Evolutionary conservation across 768 basidiomycete genomes (phyloP).

Genomic region (Lactifluus hygrophoroides): DNA sequence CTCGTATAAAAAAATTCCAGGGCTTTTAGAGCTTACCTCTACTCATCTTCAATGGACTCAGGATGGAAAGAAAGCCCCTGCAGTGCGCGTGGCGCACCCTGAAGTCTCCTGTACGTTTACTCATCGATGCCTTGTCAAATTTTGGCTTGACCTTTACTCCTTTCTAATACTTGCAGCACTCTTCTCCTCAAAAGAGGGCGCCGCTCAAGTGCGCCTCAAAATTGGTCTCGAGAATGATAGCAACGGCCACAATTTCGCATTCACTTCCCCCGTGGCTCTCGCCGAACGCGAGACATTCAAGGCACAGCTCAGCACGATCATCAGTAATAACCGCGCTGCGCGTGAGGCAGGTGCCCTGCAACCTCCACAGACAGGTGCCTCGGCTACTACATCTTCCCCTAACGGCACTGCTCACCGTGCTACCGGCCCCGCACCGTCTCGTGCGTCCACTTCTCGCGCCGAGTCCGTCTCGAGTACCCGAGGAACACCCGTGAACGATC

Average conservation of each 20-base stretch:
- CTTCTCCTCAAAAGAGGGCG: constrained; percentile 80
- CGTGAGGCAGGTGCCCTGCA: constrained; percentile 13
- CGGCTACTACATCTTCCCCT: constrained; percentile 24
- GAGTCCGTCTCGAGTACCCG: constrained; percentile 48
- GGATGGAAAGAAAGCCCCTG: constrained; percentile 55
- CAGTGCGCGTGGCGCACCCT: constrained; percentile 51
- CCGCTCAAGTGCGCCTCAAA: constrained; percentile 71
- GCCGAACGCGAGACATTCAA: constrained; percentile 79
- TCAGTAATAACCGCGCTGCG: constrained; percentile 55
- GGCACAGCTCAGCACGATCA: constrained; percentile 64
- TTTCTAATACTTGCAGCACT: constrained; percentile 39
- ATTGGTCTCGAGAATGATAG: constrained; percentile 61
- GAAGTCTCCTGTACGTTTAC: constrained; percentile 46
- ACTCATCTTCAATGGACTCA: constrained; percentile 73
- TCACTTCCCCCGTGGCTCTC: constrained; percentile 58
- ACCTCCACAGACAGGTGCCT: constrained; percentile 14
- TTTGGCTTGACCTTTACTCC: not conserved
- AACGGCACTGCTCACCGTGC: constrained; percentile 21
- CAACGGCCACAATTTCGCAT: constrained; percentile 75
- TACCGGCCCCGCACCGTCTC: constrained; percentile 30
- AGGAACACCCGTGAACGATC: constrained; percentile 51
- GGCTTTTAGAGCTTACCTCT: constrained; percentile 67
- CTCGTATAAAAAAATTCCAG: constrained; percentile 76
- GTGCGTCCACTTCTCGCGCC: constrained; percentile 49
- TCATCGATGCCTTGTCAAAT: constrained; percentile 17